Evolutionary conservation across 164 flowering plant species (phyloP), one percentile per base, ranked within the genome.

Genomic region (Vitis riparia): DNA sequence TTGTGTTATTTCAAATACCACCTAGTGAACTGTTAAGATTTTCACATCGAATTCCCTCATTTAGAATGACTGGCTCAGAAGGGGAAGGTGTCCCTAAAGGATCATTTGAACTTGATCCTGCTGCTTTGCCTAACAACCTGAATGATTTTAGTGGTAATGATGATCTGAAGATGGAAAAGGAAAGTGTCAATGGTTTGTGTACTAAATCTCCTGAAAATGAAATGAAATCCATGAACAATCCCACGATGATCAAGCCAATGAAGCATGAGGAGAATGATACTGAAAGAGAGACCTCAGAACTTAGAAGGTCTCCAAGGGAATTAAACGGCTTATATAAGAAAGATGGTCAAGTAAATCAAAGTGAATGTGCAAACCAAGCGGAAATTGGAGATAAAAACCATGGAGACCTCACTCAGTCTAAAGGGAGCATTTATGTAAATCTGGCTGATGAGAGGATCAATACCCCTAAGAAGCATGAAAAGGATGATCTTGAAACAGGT

Each of bases 61-160:
- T 72, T 73, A 73, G 58, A 76, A 77, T 84, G 83, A 74, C 80
- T 53, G 84, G 90, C 5, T n/a, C 57, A 5, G 90, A 88, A 80
- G 73, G 78, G 62, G 79, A 78, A 60, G 85, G 77, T 69, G 83
- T 85, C 13, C 90, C 88, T 5, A 60, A 37, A 67, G 89, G 86
- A 59, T 84, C 86, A 44, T 72, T 82, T 66, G 94, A 88, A 73
- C 83, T 89, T 59, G 93, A 87, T 79, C 83, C 88, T 71, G 87
- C 84, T 62, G 63, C 88, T 50, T 68, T 86, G 57, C 83, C 89
- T 63, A 12, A 37, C n/a, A 56, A 72, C 49, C 27, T 75, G 23
- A 6, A 56, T 59, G 65, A 68, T 14, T 17, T 27, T 51, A 70
- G 3, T 65, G 76, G 68, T 50, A 19, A 55, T 53, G 14, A 16